A percentile compares a stretch with the other conserved stretches of the same genome.
Conservation (phyloP, 2,329 filamentous ascomycete species). For the Ceratocystis destructans region DNA sequence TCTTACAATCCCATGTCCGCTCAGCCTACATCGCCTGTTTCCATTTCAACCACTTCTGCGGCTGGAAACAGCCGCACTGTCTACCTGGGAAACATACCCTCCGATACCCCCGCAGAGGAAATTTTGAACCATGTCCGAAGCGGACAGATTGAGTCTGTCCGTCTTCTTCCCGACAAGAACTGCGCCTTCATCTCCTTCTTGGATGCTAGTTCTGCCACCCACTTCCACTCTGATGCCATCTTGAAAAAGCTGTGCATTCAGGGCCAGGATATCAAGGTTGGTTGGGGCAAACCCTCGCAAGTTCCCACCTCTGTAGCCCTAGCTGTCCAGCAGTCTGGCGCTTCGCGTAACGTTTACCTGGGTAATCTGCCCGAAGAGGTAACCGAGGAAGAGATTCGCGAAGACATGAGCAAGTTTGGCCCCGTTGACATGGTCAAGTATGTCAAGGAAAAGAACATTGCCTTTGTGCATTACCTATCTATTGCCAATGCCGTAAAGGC, state of each 20-base stretch:
- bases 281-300: constrained; percentile 97
- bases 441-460: constrained; percentile 94
- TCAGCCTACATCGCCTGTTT: constrained; percentile 59
- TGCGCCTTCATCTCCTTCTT: constrained; percentile 99
- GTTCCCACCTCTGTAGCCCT: constrained; percentile 95
- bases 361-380: constrained; percentile 87
- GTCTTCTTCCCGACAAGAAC: constrained; percentile 95
- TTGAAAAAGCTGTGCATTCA: constrained; percentile 98
- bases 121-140: constrained; percentile 92
- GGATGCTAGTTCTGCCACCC: constrained; percentile 91
- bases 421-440: constrained; percentile 96
- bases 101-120: constrained; percentile 91
- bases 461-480: constrained; percentile 92
- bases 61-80: constrained; percentile 91
- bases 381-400: constrained; percentile 78
- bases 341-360: constrained; percentile 92
- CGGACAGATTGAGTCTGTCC: constrained; percentile 97
- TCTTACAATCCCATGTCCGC: constrained; percentile 48
- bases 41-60: constrained; percentile 64
- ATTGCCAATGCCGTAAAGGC: constrained; percentile 98
- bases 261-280: constrained; percentile 98
- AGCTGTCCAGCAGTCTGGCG: constrained; percentile 91
- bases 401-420: constrained; percentile 92
- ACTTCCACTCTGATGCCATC: constrained; percentile 99
- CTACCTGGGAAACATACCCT: constrained; percentile 96